Conservation (phyloP, 2,329 filamentous ascomycete genomes). For the Beauveria sp. region DNA sequence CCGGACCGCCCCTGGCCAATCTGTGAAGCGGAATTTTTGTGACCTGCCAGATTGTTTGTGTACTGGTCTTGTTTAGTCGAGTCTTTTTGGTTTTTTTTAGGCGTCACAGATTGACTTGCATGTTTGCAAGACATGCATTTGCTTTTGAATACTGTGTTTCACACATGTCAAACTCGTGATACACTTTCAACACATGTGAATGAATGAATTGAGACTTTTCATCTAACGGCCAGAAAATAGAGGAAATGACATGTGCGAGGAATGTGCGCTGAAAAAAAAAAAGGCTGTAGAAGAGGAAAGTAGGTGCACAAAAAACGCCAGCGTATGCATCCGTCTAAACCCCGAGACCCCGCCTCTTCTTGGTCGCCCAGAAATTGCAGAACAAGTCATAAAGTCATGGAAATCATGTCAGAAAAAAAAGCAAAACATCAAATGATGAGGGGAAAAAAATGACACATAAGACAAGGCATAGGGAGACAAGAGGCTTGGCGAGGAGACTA, state of each 20-base stretch:
- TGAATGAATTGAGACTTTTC: neutral
- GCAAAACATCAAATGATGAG: neutral
- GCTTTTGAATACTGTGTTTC: neutral
- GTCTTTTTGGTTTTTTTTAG: too few relatives aligned
- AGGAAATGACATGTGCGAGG: too few relatives aligned
- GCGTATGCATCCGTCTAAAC: slow-evolving; percentile 1
- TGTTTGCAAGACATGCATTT: neutral
- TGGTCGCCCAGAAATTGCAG: neutral
- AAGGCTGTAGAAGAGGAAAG: neutral
- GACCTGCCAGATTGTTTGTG: neutral
- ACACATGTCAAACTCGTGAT: neutral
- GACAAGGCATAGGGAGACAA: neutral
- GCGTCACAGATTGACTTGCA: neutral
- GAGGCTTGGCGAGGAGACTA: neutral
- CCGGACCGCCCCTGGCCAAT: neutral
- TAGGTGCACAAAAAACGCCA: neutral
- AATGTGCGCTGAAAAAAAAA: neutral
- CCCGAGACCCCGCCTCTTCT: neutral
- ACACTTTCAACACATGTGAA: neutral
- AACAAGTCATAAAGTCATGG: neutral
- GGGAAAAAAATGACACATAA: neutral
- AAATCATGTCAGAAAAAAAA: neutral
- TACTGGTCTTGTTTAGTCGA: neutral
- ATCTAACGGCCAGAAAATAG: neutral
- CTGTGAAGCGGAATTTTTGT: neutral